Evolutionary conservation across 495 filamentous ascomycete species (phyloP).

Genomic region (Daldinia bambusicola): DNA sequence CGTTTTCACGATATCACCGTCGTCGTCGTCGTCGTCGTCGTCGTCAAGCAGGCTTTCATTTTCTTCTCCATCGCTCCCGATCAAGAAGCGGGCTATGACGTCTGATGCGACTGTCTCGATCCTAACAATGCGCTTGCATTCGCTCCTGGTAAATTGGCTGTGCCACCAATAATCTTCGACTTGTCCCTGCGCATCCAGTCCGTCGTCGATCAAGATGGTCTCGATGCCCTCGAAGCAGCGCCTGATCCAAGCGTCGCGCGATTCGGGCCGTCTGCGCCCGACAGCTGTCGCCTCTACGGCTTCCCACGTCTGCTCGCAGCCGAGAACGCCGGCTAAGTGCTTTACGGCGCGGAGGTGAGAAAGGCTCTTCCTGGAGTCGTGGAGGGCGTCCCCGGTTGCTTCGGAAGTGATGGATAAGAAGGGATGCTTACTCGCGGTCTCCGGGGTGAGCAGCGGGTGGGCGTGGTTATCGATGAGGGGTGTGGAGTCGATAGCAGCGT

Average conservation of each 20-base stretch:
- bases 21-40: no score
- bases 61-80: background rate
- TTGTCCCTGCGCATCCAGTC: constrained; percentile 66
- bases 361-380: constrained; percentile 65
- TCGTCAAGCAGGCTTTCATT: no score
- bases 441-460: constrained; percentile 67
- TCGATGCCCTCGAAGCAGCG: constrained; percentile 80
- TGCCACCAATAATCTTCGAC: constrained; percentile 76
- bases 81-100: constrained; percentile 58
- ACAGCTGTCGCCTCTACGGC: constrained; percentile 68
- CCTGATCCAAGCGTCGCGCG: constrained; percentile 67
- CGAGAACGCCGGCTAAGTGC: constrained; percentile 72
- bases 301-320: constrained; percentile 68
- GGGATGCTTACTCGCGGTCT: constrained; percentile 59
- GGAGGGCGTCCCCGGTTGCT: constrained; percentile 73
- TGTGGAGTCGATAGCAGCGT: constrained; percentile 66
- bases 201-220: constrained; percentile 81
- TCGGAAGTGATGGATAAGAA: constrained; percentile 78
- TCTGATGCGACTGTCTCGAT: constrained; percentile 81
- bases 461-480: constrained; percentile 92
- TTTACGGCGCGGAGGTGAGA: constrained; percentile 75
- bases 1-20: no score
- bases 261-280: constrained; percentile 62
- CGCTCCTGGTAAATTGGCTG: constrained; percentile 67
- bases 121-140: constrained; percentile 81